phyloP scores from a whole-genome alignment of 2,329 filamentous ascomycete species.

The Onygena corvina region DNA sequence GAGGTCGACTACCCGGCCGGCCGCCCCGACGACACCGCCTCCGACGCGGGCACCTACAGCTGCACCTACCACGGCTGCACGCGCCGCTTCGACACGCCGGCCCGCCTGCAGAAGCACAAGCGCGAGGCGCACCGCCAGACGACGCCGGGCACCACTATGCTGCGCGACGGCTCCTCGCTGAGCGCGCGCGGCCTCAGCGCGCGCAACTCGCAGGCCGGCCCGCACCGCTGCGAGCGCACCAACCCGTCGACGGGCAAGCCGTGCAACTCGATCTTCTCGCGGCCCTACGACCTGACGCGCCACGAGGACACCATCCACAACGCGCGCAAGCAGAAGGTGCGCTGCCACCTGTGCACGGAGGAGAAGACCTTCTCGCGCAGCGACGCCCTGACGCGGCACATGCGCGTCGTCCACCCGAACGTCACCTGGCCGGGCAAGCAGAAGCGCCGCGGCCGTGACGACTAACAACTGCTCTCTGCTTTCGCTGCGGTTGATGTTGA shows the following conservation, averaged over 20 bases:
- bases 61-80: conserved; percentile 91
- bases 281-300: conserved; percentile 89
- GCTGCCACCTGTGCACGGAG: conserved; percentile 83
- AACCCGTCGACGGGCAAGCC: conserved; percentile 92
- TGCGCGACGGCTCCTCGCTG: conserved; percentile 35
- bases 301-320: conserved; percentile 99
- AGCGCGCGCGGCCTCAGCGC: conserved; percentile 26
- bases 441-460: conserved; percentile 29
- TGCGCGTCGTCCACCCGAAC: conserved; percentile 86
- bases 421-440: conserved; percentile 64
- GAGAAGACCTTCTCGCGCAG: conserved; percentile 96
- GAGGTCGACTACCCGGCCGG: conserved; percentile 37
- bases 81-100: conserved; percentile 74
- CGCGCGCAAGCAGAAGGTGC: conserved; percentile 82
- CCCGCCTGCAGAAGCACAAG: conserved; percentile 87
- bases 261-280: conserved; percentile 86
- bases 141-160: conserved; percentile 39
- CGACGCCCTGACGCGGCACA: conserved; percentile 86
- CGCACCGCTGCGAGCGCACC: conserved; percentile 82
- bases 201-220: conserved; percentile 80
- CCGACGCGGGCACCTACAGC: conserved; percentile 81
- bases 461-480: not conserved
- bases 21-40: conserved; percentile 52
- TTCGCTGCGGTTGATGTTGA: no score
- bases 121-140: conserved; percentile 77